Base-by-base conservation (phyloP, 331 rosid species). In the Quercus tomentella region DNA sequence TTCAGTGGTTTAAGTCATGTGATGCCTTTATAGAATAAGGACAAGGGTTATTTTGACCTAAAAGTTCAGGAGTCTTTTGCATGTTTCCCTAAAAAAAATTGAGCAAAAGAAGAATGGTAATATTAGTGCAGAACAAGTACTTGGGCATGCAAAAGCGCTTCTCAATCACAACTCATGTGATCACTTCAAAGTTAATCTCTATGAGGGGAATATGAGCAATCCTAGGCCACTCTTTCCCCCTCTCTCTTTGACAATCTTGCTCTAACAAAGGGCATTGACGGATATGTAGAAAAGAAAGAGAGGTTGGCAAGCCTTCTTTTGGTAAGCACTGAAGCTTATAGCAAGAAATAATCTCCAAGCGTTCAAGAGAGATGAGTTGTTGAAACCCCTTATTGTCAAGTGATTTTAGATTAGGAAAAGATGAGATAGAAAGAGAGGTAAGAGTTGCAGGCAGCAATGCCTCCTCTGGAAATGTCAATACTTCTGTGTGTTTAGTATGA, bases 381-480 rank as follows among this genome's bases (percentile, higher is more conserved):
- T 67, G 65, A 51, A 86, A 35, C 10, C 77, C 87, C 60, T 1
- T 80, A 2, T 9, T 25, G 28, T 82, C 80, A 1, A 75, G 54
- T 9, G 37, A 9, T 77, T 35, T 51, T 21, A 87, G 69, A 21
- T 73, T 60, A 4, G 45, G 5, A 57, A 78, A 68, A 0, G 9
- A 31, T 20, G 0, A 0, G 1, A 85, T 41, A 1, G 0, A 0
- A 54, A 83, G 75, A 31, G 1, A 3, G 23, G 2, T 6, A 1
- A 87, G 71, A 61, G 5, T 67, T 2, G 76, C 20, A 2, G 88
- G 90, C 45, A 87, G 77, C 8, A 82, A 17, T 12, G 25, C 65
- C 54, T 69, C 72, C 45, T 84, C 86, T 0, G 81, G 88, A 30
- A 87, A 87, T n/a, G 79, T 73, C 68, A 76, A 71, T 26, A 67